Conservation (phyloP, 2,329 filamentous ascomycete species). For the Penicillium sp. region DNA sequence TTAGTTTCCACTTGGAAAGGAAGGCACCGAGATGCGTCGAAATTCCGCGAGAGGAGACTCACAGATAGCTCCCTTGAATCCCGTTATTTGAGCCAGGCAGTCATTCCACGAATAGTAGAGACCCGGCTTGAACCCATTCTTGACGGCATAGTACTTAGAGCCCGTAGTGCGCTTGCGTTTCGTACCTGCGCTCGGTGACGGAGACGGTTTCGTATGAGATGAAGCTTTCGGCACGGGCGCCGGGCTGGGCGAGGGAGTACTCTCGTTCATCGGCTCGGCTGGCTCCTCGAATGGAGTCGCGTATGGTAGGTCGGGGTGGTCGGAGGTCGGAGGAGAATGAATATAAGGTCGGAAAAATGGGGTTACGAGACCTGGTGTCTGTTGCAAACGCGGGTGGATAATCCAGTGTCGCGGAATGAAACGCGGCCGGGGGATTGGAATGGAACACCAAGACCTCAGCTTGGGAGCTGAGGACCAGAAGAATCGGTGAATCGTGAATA, state of each 20-base stretch:
- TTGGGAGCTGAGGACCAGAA: slow-evolving; percentile 26
- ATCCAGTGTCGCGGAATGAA: slow-evolving; percentile 18
- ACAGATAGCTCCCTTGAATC: slow-evolving; percentile 68
- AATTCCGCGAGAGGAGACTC: slow-evolving; percentile 37
- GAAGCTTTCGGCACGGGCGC: slow-evolving; percentile 28
- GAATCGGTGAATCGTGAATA: slow-evolving; percentile 13
- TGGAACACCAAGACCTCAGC: slow-evolving; percentile 27
- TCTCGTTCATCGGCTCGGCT: slow-evolving; percentile 27
- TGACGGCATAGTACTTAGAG: slow-evolving; percentile 64
- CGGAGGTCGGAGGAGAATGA: background rate
- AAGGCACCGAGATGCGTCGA: background rate
- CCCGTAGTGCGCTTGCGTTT: slow-evolving; percentile 56
- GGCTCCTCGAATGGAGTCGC: slow-evolving; percentile 1
- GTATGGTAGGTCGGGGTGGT: background rate
- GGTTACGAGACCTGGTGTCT: slow-evolving; percentile 4
- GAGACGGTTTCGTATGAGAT: slow-evolving; percentile 24
- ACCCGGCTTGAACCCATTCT: slow-evolving; percentile 58
- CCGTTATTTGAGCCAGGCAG: slow-evolving; percentile 60
- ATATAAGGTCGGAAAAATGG: background rate
- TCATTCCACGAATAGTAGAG: slow-evolving; percentile 64
- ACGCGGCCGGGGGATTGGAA: slow-evolving; percentile 25
- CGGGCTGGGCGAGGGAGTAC: slow-evolving; percentile 38
- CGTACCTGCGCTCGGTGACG: slow-evolving; percentile 42
- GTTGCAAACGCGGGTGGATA: slow-evolving; percentile 13
- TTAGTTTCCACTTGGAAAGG: background rate